Conservation (phyloP, 768 basidiomycete genomes). For the Leccinellum albellum region DNA sequence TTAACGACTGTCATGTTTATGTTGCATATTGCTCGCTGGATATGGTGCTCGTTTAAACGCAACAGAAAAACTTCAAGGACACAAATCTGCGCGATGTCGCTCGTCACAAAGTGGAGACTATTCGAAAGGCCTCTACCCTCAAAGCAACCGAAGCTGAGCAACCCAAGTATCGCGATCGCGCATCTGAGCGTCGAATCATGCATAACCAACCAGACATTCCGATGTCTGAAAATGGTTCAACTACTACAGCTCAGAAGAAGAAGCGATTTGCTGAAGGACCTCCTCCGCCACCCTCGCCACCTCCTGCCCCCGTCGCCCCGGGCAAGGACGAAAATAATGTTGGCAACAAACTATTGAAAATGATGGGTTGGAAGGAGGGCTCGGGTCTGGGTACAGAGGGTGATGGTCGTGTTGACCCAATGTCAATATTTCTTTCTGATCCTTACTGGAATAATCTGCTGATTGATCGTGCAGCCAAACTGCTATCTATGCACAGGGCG, state of each 20-base stretch:
- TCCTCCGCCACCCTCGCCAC: conserved; percentile 55
- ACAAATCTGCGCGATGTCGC: conserved; percentile 68
- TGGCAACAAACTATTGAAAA: conserved; percentile 89
- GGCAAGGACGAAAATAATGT: conserved; percentile 82
- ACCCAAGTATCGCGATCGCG: conserved; percentile 93
- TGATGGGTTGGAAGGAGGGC: conserved; percentile 98
- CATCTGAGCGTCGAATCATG: conserved; percentile 83
- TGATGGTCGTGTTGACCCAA: conserved; percentile 84
- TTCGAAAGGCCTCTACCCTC: conserved; percentile 34
- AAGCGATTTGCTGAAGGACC: conserved; percentile 53
- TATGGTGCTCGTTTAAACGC: not conserved
- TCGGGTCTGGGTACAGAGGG: conserved; percentile 79
- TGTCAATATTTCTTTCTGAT: conserved; percentile 41
- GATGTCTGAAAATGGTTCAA: conserved; percentile 44
- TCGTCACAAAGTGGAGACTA: conserved; percentile 55
- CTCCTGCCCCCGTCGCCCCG: conserved; percentile 62
- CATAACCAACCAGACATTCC: conserved; percentile 92
- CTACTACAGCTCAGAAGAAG: conserved; percentile 35
- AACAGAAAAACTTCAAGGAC: conserved; percentile 85
- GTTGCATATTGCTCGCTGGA: conserved; percentile 4
- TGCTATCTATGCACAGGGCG: conserved; percentile 83
- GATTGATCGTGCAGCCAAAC: conserved; percentile 53
- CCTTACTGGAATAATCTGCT: conserved; percentile 2
- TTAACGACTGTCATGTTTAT: conserved; percentile 31
- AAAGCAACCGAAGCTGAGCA: conserved; percentile 39